These are phyloP conservation scores for Taiozyma sp. DNA, from an alignment of 1,139 yeast genomes.

Conservation along the genomic window DNA sequence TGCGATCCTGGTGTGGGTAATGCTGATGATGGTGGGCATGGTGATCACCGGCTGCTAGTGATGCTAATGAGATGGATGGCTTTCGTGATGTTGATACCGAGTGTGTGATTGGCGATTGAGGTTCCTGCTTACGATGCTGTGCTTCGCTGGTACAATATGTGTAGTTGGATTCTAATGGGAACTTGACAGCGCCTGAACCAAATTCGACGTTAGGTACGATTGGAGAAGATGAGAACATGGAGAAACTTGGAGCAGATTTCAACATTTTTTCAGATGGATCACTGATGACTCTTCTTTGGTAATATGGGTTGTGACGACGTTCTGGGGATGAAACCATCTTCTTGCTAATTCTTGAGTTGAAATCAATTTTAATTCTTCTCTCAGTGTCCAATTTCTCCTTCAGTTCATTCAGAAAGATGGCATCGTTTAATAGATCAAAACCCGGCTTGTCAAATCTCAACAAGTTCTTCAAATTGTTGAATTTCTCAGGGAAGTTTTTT, in stretches of 20 bases:
- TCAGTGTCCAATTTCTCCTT: conserved; percentile 21
- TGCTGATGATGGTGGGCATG: neutral
- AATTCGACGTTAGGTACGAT: conserved; percentile 1
- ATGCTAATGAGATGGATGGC: neutral
- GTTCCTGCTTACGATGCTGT: neutral
- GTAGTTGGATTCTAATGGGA: conserved; percentile 1
- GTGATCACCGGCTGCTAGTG: neutral
- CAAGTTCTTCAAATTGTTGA: conserved; percentile 24
- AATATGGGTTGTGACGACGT: neutral
- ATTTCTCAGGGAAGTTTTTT: conserved; percentile 27
- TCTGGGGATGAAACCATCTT: conserved; percentile 21
- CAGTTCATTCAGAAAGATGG: conserved; percentile 22
- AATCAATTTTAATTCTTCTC: conserved; percentile 15
- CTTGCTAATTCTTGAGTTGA: conserved; percentile 28
- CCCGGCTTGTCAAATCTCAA: conserved; percentile 25
- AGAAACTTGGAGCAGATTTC: neutral
- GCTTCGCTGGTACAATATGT: neutral
- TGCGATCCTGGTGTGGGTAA: neutral
- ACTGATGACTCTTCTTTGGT: neutral
- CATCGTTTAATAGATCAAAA: conserved; percentile 24
- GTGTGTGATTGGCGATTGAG: conserved; percentile 4
- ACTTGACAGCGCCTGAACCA: neutral
- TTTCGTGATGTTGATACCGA: neutral
- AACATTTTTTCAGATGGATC: neutral
- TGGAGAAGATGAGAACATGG: conserved; percentile 5